Evolutionary conservation across 192 early-diverging fungal species (phyloP), one percentile per base, ranked within the genome.

Genomic region (Gaertneriomyces sp.): DNA sequence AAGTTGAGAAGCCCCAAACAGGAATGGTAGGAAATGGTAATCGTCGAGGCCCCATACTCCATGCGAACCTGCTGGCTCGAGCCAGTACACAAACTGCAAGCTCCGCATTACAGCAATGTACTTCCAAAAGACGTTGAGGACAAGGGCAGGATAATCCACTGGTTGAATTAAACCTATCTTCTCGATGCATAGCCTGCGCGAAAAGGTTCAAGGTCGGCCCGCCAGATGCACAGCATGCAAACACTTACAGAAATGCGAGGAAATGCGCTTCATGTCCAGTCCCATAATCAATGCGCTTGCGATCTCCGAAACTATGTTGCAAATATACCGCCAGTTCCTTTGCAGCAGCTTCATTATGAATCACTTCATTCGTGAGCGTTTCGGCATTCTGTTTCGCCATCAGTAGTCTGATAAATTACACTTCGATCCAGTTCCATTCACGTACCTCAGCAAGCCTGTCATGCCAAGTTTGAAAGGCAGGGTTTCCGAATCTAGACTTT

Each of bases 41-140:
- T 98, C 96, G 65, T 98, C 95, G 45, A 98, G 81, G 3, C 96
- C 96, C 96, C 96, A 98, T n/a, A 98, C 96, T 57, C 96, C 96
- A 62, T 98, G 96, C 10, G 88, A 90, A 7, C 96, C 96, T 39
- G 96, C 96, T 10, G 96, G 96, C 69, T 98, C 96, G 17, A 98
- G 80, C 90, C 91, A 94, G 80, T 98, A 98, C 25, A 78, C 80
- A 70, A 90, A 85, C 69, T 97, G 95, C 42, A 98, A 71, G 57
- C 85, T 85, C 12, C 95, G 85, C 92, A 97, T 95, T 14, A 97
- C 74, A 0, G 76, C 73, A 45, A 98, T 86, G 7, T 19, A 69
- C 17, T 58, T 19, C 74, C 68, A 85, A 46, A 79, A 77, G 2
- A 78, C 49, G 14, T 6, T 76, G 49, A 95, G 74, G 3, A 94